These are phyloP conservation scores for Musa schizocarpa DNA, from an alignment of 176 grass and related monocot species.

Conservation along the genomic window DNA sequence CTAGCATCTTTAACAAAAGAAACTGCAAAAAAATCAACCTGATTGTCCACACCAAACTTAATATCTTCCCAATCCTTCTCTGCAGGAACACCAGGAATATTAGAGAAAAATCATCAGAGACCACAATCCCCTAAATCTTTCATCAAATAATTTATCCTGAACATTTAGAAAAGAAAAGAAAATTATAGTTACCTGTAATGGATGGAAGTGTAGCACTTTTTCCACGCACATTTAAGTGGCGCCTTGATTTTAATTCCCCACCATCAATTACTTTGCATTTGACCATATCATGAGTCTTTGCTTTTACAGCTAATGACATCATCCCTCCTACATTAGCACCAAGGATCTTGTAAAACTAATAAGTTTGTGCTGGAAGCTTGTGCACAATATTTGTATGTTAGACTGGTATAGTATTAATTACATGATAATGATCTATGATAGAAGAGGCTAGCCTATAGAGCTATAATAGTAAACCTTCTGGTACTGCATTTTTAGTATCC, in stretches of 20 bases:
- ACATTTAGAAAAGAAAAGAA: neutral
- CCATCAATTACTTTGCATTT: slow-evolving; percentile 84
- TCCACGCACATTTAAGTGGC: slow-evolving; percentile 86
- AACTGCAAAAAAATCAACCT: slow-evolving; percentile 96
- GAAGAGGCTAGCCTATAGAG: too few relatives aligned
- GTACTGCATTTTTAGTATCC: too few relatives aligned
- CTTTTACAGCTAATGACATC: slow-evolving; percentile 82
- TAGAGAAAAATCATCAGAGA: neutral
- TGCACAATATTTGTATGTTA: too few relatives aligned
- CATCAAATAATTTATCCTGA: neutral
- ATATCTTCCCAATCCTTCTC: slow-evolving; percentile 99
- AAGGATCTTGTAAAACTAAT: too few relatives aligned
- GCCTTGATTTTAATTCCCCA: slow-evolving; percentile 91
- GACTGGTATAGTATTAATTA: too few relatives aligned
- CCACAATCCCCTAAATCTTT: neutral
- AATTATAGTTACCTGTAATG: slow-evolving; percentile 50
- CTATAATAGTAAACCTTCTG: too few relatives aligned
- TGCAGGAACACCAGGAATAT: slow-evolving; percentile 26
- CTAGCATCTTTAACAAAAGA: slow-evolving; percentile 91
- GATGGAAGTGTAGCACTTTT: slow-evolving; percentile 94
- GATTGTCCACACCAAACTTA: slow-evolving; percentile 78
- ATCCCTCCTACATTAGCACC: slow-evolving; percentile 52
- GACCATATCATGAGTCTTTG: slow-evolving; percentile 60
- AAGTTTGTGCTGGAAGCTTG: too few relatives aligned
- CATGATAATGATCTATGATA: too few relatives aligned